These are phyloP conservation scores for Coelastrella sp. DNA, from an alignment of 139 green algal species.

Conservation along the genomic window DNA sequence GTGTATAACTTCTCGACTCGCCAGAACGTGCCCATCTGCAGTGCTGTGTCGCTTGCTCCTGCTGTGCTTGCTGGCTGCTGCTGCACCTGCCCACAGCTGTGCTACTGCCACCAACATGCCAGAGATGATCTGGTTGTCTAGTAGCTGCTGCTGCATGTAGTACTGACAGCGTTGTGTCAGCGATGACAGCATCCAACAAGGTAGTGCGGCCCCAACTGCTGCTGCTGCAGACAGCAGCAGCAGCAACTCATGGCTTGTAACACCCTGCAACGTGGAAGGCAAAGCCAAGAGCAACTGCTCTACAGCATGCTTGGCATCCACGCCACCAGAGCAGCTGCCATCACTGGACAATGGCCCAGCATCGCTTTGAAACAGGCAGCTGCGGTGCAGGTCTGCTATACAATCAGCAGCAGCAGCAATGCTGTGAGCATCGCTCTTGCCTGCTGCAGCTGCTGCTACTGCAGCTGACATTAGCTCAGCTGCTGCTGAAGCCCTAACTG, in stretches of 20 bases:
- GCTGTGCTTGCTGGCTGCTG: neutral
- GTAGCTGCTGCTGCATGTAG: conserved; percentile 5
- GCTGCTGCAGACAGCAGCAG: conserved; percentile 32
- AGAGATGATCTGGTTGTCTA: neutral
- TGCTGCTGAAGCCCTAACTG: neutral
- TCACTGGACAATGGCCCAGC: too few species aligned
- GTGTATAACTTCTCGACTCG: too few species aligned
- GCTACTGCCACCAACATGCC: conserved; percentile 6
- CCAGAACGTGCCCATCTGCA: neutral
- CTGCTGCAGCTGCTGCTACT: conserved; percentile 20
- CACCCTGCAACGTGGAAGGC: neutral
- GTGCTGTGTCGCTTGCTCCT: conserved; percentile 7
- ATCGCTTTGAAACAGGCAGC: too few species aligned
- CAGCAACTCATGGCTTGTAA: conserved; percentile 11
- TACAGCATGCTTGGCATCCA: neutral
- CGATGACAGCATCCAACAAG: neutral
- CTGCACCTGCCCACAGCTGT: neutral
- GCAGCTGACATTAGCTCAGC: neutral
- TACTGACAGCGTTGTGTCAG: neutral
- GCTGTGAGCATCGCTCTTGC: neutral
- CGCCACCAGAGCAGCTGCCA: too few species aligned
- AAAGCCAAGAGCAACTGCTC: conserved; percentile 13
- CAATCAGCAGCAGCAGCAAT: neutral
- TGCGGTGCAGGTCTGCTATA: neutral
- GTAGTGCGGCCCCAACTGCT: neutral